These are phyloP conservation scores for Maudiozyma bulderi DNA, from an alignment of 805 yeast species.

Conservation along the genomic window DNA sequence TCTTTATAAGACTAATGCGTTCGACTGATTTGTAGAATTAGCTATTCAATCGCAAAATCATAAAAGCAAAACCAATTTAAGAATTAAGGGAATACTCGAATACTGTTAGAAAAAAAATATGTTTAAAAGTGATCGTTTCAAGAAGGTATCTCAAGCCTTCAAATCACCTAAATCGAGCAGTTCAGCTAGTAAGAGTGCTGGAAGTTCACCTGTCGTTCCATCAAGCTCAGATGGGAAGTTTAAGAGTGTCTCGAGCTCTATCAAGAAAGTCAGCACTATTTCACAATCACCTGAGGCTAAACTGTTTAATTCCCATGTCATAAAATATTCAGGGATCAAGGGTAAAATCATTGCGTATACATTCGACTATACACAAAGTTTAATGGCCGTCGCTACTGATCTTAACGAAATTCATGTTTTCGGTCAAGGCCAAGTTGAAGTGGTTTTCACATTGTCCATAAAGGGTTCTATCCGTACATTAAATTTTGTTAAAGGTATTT, in stretches of 20 bases:
- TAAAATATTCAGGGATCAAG: constrained; percentile 44
- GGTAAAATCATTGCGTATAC: constrained; percentile 63
- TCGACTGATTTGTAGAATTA: too few relatives aligned
- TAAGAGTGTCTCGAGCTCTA: constrained; percentile 20
- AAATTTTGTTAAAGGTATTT: constrained; percentile 69
- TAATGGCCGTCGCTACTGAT: constrained; percentile 72
- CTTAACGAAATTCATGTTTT: constrained; percentile 63
- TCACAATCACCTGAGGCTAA: constrained; percentile 13
- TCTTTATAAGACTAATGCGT: constrained; percentile 19
- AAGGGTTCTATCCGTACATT: constrained; percentile 44
- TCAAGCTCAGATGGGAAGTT: constrained; percentile 1
- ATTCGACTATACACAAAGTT: constrained; percentile 80
- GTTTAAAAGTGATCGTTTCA: constrained; percentile 29
- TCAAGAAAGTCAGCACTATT: constrained; percentile 23
- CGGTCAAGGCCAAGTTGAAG: constrained; percentile 77
- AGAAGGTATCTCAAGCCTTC: constrained; percentile 28
- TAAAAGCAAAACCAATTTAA: background rate
- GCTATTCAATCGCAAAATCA: background rate
- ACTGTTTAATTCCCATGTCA: constrained; percentile 27
- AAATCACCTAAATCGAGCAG: constrained; percentile 12
- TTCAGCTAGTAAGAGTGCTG: background rate
- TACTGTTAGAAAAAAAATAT: constrained; percentile 7
- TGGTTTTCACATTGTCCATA: constrained; percentile 45
- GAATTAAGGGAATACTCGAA: too few relatives aligned
- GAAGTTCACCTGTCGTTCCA: background rate